Base-by-base conservation (phyloP, 805 yeast species). In the Pichia cabralensis region DNA sequence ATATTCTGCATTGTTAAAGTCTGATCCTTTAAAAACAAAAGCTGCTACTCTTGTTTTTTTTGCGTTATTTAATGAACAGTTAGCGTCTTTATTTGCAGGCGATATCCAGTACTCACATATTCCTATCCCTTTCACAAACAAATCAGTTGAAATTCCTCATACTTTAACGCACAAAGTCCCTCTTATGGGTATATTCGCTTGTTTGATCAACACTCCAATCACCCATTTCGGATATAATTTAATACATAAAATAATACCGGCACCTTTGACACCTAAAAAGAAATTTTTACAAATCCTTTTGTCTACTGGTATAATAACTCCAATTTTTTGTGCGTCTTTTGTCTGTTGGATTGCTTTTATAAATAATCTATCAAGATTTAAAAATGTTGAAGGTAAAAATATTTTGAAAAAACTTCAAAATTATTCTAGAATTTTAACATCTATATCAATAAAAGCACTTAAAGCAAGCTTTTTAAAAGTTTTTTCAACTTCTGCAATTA, bases 11-110 rank as follows among this genome's bases (percentile, higher is more conserved):
- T n/a, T 8, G 1, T n/a, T 30, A 3, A 13, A 17, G 4, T 61
- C 56, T 37, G 60, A 72, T 40, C 85, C 85, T 1, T 52, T 77
- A 10, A 50, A 71, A 30, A 76, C 82, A 31, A 77, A 77, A 47
- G 61, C 76, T 1, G 42, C 69, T 14, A 76, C 83, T 0, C 65
- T 76, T 2, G 78, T 72, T 0, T 47, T 67, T 1, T 56, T 76
- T n/a, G 69, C 70, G 8, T 62, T 71, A 1, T 55, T 76, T 29
- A 76, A 75, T 44, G 85, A 77, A 48, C 55, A 67, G 25, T 61
- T 76, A 12, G 78, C 83, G 1, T 61, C 75, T 3, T 39, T 56
- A 0, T 45, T 70, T 11, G 64, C 81, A 3, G 62, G 66, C 26
- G 78, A 74, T 34, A 53, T 56, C 41, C 26, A 33, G 9, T 14